Percentiles rank a stretch among this genome's conserved stretches.
Evolutionary conservation across 768 basidiomycete species (phyloP).

Genomic region (Amanita pallidorosea): DNA sequence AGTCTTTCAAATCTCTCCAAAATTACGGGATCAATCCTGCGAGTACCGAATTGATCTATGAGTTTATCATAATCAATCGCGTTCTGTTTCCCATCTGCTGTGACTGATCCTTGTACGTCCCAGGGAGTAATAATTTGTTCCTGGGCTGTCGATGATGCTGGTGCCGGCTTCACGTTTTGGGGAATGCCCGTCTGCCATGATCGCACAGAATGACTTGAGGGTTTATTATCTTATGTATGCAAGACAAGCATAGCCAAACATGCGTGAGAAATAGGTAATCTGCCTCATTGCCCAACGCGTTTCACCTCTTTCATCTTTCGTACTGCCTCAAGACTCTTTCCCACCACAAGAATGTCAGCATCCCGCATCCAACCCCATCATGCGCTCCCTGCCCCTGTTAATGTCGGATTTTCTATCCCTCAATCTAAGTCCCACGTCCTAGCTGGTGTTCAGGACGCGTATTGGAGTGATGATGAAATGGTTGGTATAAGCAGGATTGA

Average conservation of each 20-base stretch:
- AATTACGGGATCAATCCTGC: slow-evolving; percentile 62
- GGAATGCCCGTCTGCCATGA: not conserved
- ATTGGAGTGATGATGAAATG: slow-evolving; percentile 89
- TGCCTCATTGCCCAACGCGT: slow-evolving; percentile 18
- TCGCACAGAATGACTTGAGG: not conserved
- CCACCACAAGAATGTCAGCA: slow-evolving; percentile 31
- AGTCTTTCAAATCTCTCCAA: slow-evolving; percentile 84
- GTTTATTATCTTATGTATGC: not conserved
- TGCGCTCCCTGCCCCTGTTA: slow-evolving; percentile 65
- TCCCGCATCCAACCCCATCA: slow-evolving; percentile 49
- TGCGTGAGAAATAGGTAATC: slow-evolving; percentile 17
- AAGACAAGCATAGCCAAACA: slow-evolving; percentile 16
- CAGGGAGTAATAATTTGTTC: slow-evolving; percentile 91
- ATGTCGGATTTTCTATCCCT: slow-evolving; percentile 56
- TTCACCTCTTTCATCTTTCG: slow-evolving; percentile 12
- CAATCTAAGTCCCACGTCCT: slow-evolving; percentile 81
- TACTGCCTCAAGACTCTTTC: slow-evolving; percentile 6
- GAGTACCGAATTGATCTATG: slow-evolving; percentile 88
- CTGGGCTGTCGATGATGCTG: slow-evolving; percentile 12
- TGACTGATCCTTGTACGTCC: slow-evolving; percentile 91
- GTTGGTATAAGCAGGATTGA: slow-evolving; percentile 28
- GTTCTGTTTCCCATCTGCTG: slow-evolving; percentile 79
- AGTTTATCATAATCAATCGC: slow-evolving; percentile 98
- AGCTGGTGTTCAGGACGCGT: slow-evolving; percentile 91
- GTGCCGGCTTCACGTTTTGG: not conserved